phyloP scores from a whole-genome alignment of 108 stramenopile genomes.

The Skeletonema potamos region DNA sequence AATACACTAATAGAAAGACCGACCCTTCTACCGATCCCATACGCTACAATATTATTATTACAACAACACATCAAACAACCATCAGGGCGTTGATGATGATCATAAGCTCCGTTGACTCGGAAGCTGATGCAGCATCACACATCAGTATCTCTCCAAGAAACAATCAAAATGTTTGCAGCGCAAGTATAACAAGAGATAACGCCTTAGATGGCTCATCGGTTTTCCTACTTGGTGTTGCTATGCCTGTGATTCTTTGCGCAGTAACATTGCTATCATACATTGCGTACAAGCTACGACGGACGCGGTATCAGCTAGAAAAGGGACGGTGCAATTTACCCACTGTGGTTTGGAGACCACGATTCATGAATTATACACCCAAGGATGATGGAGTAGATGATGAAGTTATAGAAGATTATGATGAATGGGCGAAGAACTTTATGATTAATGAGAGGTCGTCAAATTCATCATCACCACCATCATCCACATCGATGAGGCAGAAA shows the following conservation, averaged over 20 bases:
- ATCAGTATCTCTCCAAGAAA: neutral
- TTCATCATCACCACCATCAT: conserved; percentile 7
- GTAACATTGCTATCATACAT: neutral
- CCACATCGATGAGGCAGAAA: conserved; percentile 56
- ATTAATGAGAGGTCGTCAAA: neutral
- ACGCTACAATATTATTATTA: neutral
- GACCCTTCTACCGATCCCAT: too few species aligned
- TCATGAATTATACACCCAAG: conserved; percentile 52
- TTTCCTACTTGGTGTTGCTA: neutral
- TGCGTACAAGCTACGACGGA: conserved; percentile 14
- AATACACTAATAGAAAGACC: too few species aligned
- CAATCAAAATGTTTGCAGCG: neutral
- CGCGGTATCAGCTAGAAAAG: conserved; percentile 22
- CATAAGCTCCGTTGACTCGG: neutral
- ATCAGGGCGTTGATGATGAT: neutral
- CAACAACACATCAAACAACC: too few species aligned
- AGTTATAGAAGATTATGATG: conserved; percentile 9
- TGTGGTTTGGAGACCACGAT: conserved; percentile 72
- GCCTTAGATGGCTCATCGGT: neutral
- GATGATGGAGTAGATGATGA: conserved; percentile 23
- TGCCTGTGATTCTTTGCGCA: neutral
- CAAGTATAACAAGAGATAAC: neutral
- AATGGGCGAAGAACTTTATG: conserved; percentile 26
- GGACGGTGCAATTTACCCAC: conserved; percentile 68
- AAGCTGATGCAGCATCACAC: neutral